phyloP scores from a whole-genome alignment of 352 stramenopile species.

The Globisporangium alternatum region DNA sequence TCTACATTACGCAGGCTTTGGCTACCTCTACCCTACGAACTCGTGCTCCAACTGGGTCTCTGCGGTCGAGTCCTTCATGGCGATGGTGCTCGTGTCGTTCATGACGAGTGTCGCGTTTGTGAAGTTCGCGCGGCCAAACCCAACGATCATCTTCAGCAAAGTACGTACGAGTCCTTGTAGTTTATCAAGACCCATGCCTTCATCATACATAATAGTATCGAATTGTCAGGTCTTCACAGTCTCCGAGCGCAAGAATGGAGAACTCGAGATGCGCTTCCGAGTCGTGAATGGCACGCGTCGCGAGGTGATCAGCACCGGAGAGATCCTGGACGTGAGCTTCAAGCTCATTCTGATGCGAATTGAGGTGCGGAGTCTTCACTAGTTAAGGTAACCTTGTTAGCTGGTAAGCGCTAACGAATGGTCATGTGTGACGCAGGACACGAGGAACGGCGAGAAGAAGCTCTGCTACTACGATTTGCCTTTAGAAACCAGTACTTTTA shows the following conservation, averaged over 20 bases:
- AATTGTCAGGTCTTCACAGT: slow-evolving; percentile 39
- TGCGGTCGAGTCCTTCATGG: slow-evolving; percentile 47
- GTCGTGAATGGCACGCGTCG: slow-evolving; percentile 51
- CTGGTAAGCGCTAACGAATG: too few relatives aligned
- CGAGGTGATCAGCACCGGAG: slow-evolving; percentile 33
- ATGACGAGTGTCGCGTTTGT: slow-evolving; percentile 64
- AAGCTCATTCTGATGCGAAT: slow-evolving; percentile 66
- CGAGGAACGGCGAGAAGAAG: slow-evolving; percentile 36
- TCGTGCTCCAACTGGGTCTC: slow-evolving; percentile 53
- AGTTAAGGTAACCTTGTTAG: too few relatives aligned
- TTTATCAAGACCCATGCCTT: too few relatives aligned
- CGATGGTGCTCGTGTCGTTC: slow-evolving; percentile 56
- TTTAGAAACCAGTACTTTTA: slow-evolving; percentile 41
- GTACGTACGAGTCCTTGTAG: slow-evolving; percentile 2
- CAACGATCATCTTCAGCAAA: slow-evolving; percentile 51
- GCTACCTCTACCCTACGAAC: slow-evolving; percentile 39
- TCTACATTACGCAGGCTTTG: slow-evolving; percentile 30
- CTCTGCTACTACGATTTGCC: slow-evolving; percentile 66
- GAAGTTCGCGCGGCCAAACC: slow-evolving; percentile 52
- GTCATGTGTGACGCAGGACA: slow-evolving; percentile 21
- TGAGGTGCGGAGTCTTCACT: slow-evolving; percentile 26
- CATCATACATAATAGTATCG: too few relatives aligned
- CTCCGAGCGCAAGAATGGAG: slow-evolving; percentile 21
- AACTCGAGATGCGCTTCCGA: slow-evolving; percentile 53
- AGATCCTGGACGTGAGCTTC: slow-evolving; percentile 57